Evolutionary conservation across 441 rosid genomes (phyloP).

Genomic region (Geranium incanum): DNA sequence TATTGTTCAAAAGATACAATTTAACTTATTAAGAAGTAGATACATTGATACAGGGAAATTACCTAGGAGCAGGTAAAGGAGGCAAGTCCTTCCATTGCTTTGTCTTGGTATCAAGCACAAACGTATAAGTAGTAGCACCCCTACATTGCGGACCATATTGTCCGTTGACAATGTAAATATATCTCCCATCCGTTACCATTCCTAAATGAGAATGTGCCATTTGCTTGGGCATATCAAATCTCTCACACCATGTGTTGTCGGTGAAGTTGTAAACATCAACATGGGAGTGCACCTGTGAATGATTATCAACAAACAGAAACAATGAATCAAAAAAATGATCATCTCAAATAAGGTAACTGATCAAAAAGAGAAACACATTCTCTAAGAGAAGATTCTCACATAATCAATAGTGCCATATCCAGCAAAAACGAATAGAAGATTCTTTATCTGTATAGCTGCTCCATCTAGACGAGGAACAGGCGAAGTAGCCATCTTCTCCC

Average conservation of each 20-base stretch:
- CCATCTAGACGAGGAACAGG: slow-evolving; percentile 95
- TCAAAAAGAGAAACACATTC: too few species aligned
- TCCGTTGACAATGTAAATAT: slow-evolving; percentile 72
- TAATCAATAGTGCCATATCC: slow-evolving; percentile 74
- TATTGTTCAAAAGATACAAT: background rate
- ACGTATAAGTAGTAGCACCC: slow-evolving; percentile 74
- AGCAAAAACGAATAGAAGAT: slow-evolving; percentile 74
- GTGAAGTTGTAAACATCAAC: slow-evolving; percentile 80
- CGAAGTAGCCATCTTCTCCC: slow-evolving; percentile 81
- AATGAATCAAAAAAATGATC: background rate
- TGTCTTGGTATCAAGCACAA: slow-evolving; percentile 73
- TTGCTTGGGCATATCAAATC: slow-evolving; percentile 90
- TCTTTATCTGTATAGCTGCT: slow-evolving; percentile 73
- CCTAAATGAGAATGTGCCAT: slow-evolving; percentile 99
- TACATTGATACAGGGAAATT: slow-evolving; percentile 18
- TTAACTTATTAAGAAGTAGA: background rate
- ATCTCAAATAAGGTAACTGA: slow-evolving; percentile 2
- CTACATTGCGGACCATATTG: slow-evolving; percentile 95
- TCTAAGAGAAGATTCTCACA: slow-evolving; percentile 30
- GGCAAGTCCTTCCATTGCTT: slow-evolving; percentile 64
- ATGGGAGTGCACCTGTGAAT: slow-evolving; percentile 72
- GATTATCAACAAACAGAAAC: slow-evolving; percentile 11
- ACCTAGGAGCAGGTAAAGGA: slow-evolving; percentile 84
- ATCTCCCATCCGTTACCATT: slow-evolving; percentile 91
- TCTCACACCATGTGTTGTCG: slow-evolving; percentile 73